Evolutionary conservation across 768 basidiomycete genomes (phyloP), one percentile per base, ranked within the genome.

Genomic region (Hygrophoropsis aurantiaca): DNA sequence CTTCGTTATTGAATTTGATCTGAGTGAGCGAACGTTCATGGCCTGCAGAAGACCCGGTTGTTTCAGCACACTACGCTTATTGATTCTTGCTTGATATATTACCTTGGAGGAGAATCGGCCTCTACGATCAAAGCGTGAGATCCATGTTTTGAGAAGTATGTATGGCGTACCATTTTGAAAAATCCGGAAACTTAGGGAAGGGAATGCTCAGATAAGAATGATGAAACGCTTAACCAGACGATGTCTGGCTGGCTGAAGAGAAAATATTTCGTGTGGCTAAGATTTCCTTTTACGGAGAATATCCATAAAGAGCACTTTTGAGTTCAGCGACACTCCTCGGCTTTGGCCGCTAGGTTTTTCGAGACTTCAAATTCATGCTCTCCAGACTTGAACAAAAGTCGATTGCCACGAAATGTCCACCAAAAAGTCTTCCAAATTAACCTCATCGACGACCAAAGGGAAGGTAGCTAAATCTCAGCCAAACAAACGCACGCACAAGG

Each of bases 21-120:
- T 97, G 93, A 7, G 94, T 97, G 60, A 98, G 75, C 42, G 95
- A 89, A 62, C 95, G 92, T 74, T 97, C 93, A 71, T 99, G 94
- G 57, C 95, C 94, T 92, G 58, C 23, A 30, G 6, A 13, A 30
- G 32, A 57, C 56, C 51, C 49, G 43, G 42, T 50, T 58, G 37
- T 58, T 54, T 27, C 41, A 8, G 9, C 38, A 11, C 36, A 44
- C 32, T 32, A 46, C 11, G 16, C 36, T 25, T 47, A 40, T 15
- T 13, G 27, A 7, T 7, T 30, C 6, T 30, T 30, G 18, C 46
- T 33, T 24, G n/a, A 40, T 32, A 8, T 35, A 56, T 61, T 44
- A 81, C 84, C 84, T 84, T 86, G 82, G 42, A 87, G 60, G 56
- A 89, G 75, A 66, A 89, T 87, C 26, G 85, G 85, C 63, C 85